Conservation (phyloP, 306 rosid genomes). For the Fragaria iinumae region DNA sequence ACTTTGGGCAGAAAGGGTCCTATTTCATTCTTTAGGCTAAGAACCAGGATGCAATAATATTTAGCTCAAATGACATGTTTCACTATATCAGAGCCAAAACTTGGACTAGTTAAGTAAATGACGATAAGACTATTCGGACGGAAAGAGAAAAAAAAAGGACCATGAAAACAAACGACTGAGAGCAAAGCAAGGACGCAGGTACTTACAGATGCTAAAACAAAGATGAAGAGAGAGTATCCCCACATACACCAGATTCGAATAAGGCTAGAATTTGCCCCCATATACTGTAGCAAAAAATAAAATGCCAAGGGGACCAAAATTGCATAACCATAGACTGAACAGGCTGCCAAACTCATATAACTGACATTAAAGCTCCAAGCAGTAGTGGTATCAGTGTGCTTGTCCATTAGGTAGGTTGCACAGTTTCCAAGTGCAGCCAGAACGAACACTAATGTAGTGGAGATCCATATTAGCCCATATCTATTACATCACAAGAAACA, state of each 20-base stretch:
- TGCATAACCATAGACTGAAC: conserved; percentile 78
- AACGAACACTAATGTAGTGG: conserved; percentile 84
- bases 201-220: conserved; percentile 81
- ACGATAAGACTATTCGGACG: background rate
- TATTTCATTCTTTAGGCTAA: background rate
- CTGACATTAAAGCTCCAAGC: conserved; percentile 86
- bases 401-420: conserved; percentile 86
- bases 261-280: conserved; percentile 79
- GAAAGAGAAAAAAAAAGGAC: background rate
- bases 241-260: conserved; percentile 93
- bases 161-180: background rate
- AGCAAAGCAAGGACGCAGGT: conserved; percentile 21
- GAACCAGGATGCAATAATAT: background rate
- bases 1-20: background rate
- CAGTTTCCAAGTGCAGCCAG: conserved; percentile 92
- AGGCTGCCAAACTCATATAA: conserved; percentile 76
- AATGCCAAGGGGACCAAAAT: conserved; percentile 79
- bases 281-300: conserved; percentile 76
- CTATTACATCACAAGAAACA: conserved; percentile 20
- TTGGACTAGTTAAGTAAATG: background rate
- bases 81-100: background rate
- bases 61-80: background rate
- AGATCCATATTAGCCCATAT: conserved; percentile 88
- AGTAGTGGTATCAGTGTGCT: conserved; percentile 40
- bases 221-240: conserved; percentile 96